Base-by-base conservation (phyloP, 352 stramenopile genomes). In the Phytophthora sojae region DNA sequence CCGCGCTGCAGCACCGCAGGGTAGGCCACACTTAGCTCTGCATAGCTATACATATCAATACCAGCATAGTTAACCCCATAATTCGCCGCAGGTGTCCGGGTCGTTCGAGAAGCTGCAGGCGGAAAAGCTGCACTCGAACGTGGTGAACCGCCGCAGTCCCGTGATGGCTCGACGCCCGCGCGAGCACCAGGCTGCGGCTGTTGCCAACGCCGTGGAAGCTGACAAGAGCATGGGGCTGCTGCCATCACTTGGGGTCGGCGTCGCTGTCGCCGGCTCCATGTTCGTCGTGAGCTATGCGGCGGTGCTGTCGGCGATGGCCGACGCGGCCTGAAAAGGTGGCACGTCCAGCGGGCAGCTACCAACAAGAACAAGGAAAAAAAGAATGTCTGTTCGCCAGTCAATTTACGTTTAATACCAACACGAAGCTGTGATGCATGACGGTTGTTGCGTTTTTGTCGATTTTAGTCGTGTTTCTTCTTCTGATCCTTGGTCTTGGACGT, bases 1-100 rank as follows among this genome's bases (percentile, higher is more conserved):
- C 82, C 14, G 85, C 79, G 19, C 58, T 77, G 53, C 83, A 92
- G 62, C 82, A 93, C 52, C 83, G 83, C 70, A 88, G 80, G 50
- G 85, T 86, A 57, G 11, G 60, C 35, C 7, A 35, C 29, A 35
- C 6, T 7, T 11, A 11, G 6, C 8, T 1, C 29, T 35, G 9
- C 29, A 35, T 11, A 35, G 6, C 6, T 26, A 26, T 52, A 0
- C 4, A 29, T 55, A 8, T n/a, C 37, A n/a, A 6, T 44, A 12
- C 37, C 15, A n/a, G 37, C 37, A 15, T 44, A 17, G 21, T 50
- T 67, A 8, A 42, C 21, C 4, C 17, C n/a, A 19, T 29, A 35
- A 17, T 15, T 23, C 57, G 19, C 19, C 3, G 29, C 64, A 89
- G 81, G 57, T 64, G 35, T 73, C 76, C n/a, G 81, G 79, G 2